Evolutionary conservation across 768 basidiomycete species (phyloP).

Genomic region (Imleria badia): DNA sequence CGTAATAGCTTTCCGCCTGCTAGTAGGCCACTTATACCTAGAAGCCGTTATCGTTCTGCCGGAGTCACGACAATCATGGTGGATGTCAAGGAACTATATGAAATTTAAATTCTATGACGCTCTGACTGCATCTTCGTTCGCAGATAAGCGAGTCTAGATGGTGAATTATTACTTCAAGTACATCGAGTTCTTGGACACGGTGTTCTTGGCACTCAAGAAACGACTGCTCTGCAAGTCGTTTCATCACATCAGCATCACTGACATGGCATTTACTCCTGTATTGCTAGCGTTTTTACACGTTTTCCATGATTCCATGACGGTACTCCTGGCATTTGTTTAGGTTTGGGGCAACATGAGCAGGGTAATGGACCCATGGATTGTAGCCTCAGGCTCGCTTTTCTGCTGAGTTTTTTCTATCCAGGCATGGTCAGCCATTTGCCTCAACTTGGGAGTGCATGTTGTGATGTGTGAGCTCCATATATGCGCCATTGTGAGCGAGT

Average conservation of each 20-base stretch:
- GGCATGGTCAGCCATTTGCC: constrained; percentile 89
- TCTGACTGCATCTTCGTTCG: no score
- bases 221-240: constrained; percentile 78
- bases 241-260: not conserved
- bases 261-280: not conserved
- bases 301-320: constrained; percentile 96
- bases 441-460: constrained; percentile 91
- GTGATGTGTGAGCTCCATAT: constrained; percentile 76
- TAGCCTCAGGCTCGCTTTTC: not conserved
- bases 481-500: not conserved
- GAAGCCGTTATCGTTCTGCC: no score
- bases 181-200: constrained; percentile 89
- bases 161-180: constrained; percentile 98
- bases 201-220: constrained; percentile 98
- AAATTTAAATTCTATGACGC: no score
- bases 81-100: no score
- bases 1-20: no score
- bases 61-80: no score
- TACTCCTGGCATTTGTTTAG: constrained; percentile 88
- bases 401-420: constrained; percentile 31
- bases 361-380: constrained; percentile 37
- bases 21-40: no score
- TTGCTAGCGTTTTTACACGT: constrained; percentile 88
- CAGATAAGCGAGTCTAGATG: no score
- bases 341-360: constrained; percentile 86